phyloP scores from a whole-genome alignment of 106 monocot species.

The Dendrobium nobile region DNA sequence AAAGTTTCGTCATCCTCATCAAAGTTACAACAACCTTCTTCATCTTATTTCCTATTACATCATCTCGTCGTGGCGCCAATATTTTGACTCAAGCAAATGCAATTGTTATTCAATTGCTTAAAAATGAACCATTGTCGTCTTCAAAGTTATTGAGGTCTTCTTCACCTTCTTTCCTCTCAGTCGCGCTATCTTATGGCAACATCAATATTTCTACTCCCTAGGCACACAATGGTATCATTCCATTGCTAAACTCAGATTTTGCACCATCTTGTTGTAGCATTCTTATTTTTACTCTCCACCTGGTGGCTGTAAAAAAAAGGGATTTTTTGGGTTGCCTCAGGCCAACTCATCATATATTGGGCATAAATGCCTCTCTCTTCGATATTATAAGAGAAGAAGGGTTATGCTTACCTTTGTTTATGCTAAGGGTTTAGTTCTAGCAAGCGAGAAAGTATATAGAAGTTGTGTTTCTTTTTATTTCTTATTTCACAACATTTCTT shows the following conservation, averaged over 20 bases:
- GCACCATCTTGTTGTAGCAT: too few species aligned
- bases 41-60: neutral
- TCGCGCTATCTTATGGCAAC: neutral
- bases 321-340: too few species aligned
- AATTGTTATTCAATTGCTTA: neutral
- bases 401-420: too few species aligned
- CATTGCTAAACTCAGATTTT: neutral
- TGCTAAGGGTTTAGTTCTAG: too few species aligned
- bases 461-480: too few species aligned
- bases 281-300: too few species aligned
- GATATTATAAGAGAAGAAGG: too few species aligned
- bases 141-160: neutral
- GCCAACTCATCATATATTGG: too few species aligned
- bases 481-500: too few species aligned
- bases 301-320: too few species aligned
- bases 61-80: neutral
- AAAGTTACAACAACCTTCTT: neutral
- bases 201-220: neutral
- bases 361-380: too few species aligned
- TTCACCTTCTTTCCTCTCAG: neutral
- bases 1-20: neutral
- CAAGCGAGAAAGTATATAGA: too few species aligned
- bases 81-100: neutral
- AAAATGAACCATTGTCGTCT: neutral
- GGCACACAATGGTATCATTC: neutral